Conservation (phyloP, 805 yeast species). For the Wilhelminamyces savonicus region DNA sequence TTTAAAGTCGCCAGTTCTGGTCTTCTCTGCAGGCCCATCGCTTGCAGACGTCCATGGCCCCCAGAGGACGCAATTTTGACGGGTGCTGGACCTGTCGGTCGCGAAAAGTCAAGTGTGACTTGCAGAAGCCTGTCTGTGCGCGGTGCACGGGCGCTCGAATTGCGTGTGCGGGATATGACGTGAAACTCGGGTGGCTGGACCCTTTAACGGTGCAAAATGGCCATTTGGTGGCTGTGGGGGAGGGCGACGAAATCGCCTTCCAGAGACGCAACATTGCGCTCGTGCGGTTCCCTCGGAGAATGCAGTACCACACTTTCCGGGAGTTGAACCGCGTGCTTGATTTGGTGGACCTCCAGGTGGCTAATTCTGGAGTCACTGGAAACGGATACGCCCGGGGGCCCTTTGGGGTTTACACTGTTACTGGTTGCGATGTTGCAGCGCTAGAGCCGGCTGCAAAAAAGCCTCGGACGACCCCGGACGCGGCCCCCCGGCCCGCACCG, state of each 20-base stretch:
- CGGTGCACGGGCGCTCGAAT: conserved; percentile 41
- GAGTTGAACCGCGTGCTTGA: conserved; percentile 35
- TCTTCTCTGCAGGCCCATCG: no score
- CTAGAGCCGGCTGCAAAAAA: no score
- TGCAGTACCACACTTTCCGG: conserved; percentile 30
- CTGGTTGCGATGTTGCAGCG: no score
- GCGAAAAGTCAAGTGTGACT: conserved; percentile 50
- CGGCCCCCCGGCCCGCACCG: no score
- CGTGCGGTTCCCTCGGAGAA: conserved; percentile 30
- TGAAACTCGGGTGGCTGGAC: conserved; percentile 42
- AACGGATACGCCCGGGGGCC: conserved; percentile 25
- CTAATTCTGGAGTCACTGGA: no score
- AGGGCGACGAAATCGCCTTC: conserved; percentile 19
- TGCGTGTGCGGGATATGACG: conserved; percentile 44
- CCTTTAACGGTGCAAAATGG: conserved; percentile 25
- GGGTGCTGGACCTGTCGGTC: conserved; percentile 55
- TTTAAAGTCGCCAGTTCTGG: no score
- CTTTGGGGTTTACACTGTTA: conserved; percentile 12
- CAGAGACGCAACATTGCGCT: conserved; percentile 43
- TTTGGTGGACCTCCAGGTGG: conserved; percentile 13
- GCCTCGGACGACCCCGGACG: background rate
- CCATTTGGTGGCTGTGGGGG: conserved; percentile 8
- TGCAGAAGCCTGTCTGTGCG: conserved; percentile 36
- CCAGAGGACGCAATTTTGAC: no score
- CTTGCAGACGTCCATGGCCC: no score